Base-by-base conservation (phyloP, 225 moss, liverwort and hornwort genomes). In the Physcomitrium patens region DNA sequence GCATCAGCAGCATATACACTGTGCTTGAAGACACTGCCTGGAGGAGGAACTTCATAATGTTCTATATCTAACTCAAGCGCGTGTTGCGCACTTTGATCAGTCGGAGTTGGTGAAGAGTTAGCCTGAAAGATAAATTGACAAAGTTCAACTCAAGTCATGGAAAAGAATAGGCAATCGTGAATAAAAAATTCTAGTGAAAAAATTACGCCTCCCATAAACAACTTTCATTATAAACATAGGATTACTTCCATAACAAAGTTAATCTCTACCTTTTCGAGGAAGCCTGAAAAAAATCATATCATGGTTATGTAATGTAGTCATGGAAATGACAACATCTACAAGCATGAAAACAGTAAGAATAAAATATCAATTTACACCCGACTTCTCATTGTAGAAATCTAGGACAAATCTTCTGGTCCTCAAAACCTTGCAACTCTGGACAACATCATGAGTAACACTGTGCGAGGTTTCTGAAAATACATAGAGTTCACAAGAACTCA, bases 51-150 rank as follows among this genome's bases (percentile, higher is more conserved):
- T 77, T 94, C 92, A 79, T 92, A 94, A 60, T 91, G 92, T 64
- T 97, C 89, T 69, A 97, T 69, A 82, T 94, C 96, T 63, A 97
- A 83, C 84, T 94, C 96, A 56, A 94, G 87, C 55, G 79, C 77
- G 75, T 91, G 87, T 80, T 84, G 80, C 27, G 80, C 83, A 74
- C 72, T 83, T 41, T 81, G 82, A 86, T 84, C 84, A 60, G 67
- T 60, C 62, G 57, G 48, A 73, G 84, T 79, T 16, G 86, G 81
- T 62, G 82, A 58, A 78, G 78, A 56, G 46, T 47, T 72, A 57
- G 78, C 65, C 86, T 86, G 79, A 63, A 72, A 59, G 46, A 55
- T 41, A 62, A 47, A 75, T 45, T 67, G 20, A 51, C 42, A 69
- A 19, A 19, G 9, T 1, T 53, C 28, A 14, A 51, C 57, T 17